These are phyloP conservation scores for Ascochyta rabiei DNA, from an alignment of 2,329 filamentous ascomycete species.

Conservation along the genomic window DNA sequence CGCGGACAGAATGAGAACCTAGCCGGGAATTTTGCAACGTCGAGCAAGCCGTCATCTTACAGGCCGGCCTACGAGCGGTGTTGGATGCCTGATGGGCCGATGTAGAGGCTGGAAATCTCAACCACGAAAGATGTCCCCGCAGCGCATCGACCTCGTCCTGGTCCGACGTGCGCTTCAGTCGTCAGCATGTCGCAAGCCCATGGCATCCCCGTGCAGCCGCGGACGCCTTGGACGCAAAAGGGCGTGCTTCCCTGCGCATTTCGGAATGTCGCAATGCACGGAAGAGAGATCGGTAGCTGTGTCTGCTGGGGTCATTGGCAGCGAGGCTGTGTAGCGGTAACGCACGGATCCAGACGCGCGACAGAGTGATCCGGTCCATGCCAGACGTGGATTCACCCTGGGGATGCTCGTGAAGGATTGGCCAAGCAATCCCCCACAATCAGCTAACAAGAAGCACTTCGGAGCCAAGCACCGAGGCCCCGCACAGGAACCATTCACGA, in stretches of 20 bases:
- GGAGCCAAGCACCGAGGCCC: constrained; percentile 17
- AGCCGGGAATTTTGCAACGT: constrained; percentile 1
- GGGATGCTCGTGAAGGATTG: constrained; percentile 1
- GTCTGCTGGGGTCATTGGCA: background rate
- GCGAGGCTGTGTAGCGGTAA: background rate
- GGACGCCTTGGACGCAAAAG: constrained; percentile 1
- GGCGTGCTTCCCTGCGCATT: constrained; percentile 2
- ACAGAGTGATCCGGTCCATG: background rate
- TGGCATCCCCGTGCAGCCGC: constrained; percentile 9
- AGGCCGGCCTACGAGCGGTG: background rate
- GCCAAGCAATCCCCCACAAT: constrained; percentile 28
- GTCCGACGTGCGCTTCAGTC: background rate
- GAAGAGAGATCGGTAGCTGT: background rate
- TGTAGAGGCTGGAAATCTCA: background rate
- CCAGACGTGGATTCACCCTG: background rate
- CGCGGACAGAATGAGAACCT: background rate
- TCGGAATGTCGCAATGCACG: background rate
- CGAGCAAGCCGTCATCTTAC: background rate
- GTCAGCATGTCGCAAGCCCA: constrained; percentile 3
- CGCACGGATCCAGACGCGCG: background rate
- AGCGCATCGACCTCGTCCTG: constrained; percentile 11
- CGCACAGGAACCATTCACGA: constrained; percentile 3
- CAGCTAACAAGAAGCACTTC: constrained; percentile 16
- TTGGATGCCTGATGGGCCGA: background rate
- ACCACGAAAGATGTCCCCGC: constrained; percentile 1